These are phyloP conservation scores for Dichomitus squalens DNA, from an alignment of 1,284 basidiomycete genomes.

Conservation along the genomic window DNA sequence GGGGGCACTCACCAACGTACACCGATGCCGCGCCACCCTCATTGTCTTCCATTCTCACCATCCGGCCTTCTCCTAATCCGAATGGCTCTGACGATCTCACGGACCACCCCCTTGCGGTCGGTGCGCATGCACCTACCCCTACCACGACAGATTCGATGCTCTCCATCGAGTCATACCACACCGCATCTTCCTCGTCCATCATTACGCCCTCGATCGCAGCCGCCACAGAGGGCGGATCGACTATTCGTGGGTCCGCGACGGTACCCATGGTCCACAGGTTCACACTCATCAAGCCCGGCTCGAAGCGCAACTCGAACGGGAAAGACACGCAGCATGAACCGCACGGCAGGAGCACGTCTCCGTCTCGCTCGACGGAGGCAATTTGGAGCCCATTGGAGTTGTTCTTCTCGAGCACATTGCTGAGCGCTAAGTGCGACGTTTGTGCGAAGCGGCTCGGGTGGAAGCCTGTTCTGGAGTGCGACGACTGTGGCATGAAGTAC, in stretches of 20 bases:
- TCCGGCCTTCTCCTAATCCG: conserved; percentile 57
- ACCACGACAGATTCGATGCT: conserved; percentile 47
- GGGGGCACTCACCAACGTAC: conserved; percentile 44
- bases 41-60: conserved; percentile 73
- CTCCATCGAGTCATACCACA: conserved; percentile 71
- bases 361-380: conserved; percentile 36
- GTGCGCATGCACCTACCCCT: conserved; percentile 29
- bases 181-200: conserved; percentile 50
- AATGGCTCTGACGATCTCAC: conserved; percentile 37
- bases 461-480: conserved; percentile 85
- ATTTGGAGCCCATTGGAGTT: conserved; percentile 79
- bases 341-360: conserved; percentile 32
- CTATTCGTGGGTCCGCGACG: conserved; percentile 47
- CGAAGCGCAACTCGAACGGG: conserved; percentile 42
- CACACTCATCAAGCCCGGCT: conserved; percentile 78
- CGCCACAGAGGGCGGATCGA: conserved; percentile 75
- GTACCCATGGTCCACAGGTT: conserved; percentile 77
- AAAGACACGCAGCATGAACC: not conserved
- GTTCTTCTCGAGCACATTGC: conserved; percentile 68
- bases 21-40: conserved; percentile 51
- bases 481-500: conserved; percentile 81
- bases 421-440: conserved; percentile 79
- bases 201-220: conserved; percentile 58
- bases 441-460: conserved; percentile 82
- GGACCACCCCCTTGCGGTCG: conserved; percentile 24